Conservation (phyloP, 495 filamentous ascomycete genomes). For the Daldinia decipiens region DNA sequence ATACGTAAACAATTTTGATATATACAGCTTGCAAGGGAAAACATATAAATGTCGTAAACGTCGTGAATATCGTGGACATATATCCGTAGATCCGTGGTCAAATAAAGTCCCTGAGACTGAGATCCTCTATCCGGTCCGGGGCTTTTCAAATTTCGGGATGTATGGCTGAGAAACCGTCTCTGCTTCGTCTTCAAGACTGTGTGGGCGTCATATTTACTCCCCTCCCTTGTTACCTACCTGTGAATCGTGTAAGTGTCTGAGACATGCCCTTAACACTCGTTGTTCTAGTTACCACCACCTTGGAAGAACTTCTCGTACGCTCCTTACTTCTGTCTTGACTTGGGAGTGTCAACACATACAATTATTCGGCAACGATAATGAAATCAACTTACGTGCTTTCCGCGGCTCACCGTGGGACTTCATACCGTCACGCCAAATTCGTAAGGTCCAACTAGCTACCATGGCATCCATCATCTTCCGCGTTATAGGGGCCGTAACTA, state of each 20-base stretch:
- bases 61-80: not conserved
- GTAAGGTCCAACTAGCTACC: constrained; percentile 51
- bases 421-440: constrained; percentile 45
- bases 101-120: not conserved
- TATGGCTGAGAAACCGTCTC: not conserved
- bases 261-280: not conserved
- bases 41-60: not conserved
- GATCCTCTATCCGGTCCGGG: constrained; percentile 4
- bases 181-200: not conserved
- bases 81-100: not conserved
- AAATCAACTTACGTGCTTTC: constrained; percentile 18
- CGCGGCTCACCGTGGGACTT: constrained; percentile 5
- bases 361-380: not conserved
- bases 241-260: not conserved
- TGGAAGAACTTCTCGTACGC: constrained; percentile 32
- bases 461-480: constrained; percentile 45
- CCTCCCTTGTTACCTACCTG: not conserved
- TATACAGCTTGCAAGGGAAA: not conserved
- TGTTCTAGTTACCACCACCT: constrained; percentile 28
- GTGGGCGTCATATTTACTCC: not conserved
- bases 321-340: constrained; percentile 26
- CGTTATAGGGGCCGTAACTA: constrained; percentile 42
- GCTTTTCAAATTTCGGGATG: not conserved
- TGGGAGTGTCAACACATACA: constrained; percentile 13
- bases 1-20: constrained; percentile 1